These are phyloP conservation scores for Dictyophora rubrovolvata DNA, from an alignment of 768 basidiomycete species.

Conservation along the genomic window DNA sequence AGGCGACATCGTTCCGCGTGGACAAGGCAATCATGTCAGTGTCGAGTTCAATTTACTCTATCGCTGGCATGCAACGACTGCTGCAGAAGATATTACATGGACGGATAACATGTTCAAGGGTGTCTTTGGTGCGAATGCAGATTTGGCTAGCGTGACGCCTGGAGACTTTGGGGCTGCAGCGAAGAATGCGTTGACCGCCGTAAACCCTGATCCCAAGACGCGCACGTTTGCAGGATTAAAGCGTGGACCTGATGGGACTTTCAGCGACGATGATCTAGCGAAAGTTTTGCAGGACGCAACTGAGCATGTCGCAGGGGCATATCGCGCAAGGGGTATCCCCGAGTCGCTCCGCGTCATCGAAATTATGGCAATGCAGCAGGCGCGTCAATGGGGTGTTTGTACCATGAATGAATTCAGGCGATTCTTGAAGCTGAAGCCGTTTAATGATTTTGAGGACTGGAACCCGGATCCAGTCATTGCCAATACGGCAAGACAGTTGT, in stretches of 20 bases:
- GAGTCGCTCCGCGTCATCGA: conserved; percentile 40
- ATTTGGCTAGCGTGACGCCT: conserved; percentile 13
- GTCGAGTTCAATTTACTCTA: conserved; percentile 20
- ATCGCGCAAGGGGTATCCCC: conserved; percentile 39
- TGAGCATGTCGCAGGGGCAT: conserved; percentile 34
- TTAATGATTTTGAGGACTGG: conserved; percentile 45
- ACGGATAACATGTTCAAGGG: conserved; percentile 14
- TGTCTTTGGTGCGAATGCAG: conserved; percentile 16
- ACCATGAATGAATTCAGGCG: conserved; percentile 48
- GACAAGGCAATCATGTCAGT: conserved; percentile 16
- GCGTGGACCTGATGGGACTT: conserved; percentile 18
- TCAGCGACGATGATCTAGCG: conserved; percentile 23
- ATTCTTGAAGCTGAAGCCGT: conserved; percentile 37
- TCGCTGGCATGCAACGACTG: conserved; percentile 18
- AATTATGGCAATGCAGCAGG: conserved; percentile 45
- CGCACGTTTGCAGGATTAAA: conserved; percentile 22
- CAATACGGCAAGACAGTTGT: conserved; percentile 23
- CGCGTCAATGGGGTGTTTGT: conserved; percentile 45
- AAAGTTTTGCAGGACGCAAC: conserved; percentile 37
- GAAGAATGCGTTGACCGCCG: not conserved
- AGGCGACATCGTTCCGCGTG: conserved; percentile 13
- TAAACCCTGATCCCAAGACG: conserved; percentile 14
- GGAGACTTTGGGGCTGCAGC: conserved; percentile 3
- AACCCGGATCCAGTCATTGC: conserved; percentile 36
- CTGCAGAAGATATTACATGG: conserved; percentile 17